Percentiles rank a stretch among this genome's conserved stretches.
These are phyloP conservation scores for Letharia columbiana DNA, from an alignment of 495 filamentous ascomycete species.

Conservation along the genomic window DNA sequence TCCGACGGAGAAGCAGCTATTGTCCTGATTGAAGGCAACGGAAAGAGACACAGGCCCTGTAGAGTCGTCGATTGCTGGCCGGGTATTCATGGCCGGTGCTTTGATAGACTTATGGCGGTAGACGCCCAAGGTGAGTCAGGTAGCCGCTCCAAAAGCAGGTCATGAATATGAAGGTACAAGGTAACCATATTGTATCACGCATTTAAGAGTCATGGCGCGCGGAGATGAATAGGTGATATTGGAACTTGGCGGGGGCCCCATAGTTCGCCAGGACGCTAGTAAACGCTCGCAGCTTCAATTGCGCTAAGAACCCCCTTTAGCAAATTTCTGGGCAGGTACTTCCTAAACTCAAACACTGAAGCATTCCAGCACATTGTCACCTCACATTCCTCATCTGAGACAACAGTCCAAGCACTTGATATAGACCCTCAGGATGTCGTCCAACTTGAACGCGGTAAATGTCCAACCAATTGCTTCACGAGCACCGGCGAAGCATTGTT, in stretches of 20 bases:
- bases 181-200: constrained; percentile 3
- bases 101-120: constrained; percentile 13
- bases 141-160: not conserved
- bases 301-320: constrained; percentile 21
- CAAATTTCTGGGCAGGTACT: constrained; percentile 11
- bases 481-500: constrained; percentile 3
- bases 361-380: constrained; percentile 10
- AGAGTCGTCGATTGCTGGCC: constrained; percentile 73
- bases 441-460: constrained; percentile 54
- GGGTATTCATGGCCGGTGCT: constrained; percentile 68
- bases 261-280: not conserved
- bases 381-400: constrained; percentile 15
- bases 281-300: constrained; percentile 1
- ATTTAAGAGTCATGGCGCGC: not conserved
- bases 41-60: constrained; percentile 69
- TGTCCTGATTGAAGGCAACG: constrained; percentile 78
- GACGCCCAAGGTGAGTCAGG: constrained; percentile 2
- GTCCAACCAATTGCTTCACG: constrained; percentile 5
- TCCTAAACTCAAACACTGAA: not conserved
- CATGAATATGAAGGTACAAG: not conserved
- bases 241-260: not conserved
- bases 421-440: constrained; percentile 46
- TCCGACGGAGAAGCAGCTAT: constrained; percentile 81
- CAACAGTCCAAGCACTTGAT: constrained; percentile 2
- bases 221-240: constrained; percentile 8